phyloP scores from a whole-genome alignment of 2,329 filamentous ascomycete genomes.

The Paecilomyces sp. region DNA sequence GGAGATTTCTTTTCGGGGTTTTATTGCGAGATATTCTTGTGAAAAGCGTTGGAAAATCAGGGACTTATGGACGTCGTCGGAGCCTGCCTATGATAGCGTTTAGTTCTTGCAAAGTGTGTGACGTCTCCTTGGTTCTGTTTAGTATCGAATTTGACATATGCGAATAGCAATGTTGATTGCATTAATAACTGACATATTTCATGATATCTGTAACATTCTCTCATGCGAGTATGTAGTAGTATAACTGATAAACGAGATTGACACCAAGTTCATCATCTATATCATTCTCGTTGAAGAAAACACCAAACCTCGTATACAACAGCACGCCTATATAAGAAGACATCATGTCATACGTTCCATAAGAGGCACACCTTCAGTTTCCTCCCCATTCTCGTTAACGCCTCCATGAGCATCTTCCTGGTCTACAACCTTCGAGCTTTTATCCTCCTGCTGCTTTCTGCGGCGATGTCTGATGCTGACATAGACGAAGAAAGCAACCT shows the following conservation, averaged over 20 bases:
- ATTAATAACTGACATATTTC: too few species aligned
- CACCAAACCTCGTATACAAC: not conserved
- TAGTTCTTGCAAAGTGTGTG: too few species aligned
- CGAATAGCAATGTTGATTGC: too few species aligned
- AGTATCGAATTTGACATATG: too few species aligned
- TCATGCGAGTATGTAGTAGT: too few species aligned
- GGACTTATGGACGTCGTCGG: too few species aligned
- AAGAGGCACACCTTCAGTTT: constrained; percentile 5
- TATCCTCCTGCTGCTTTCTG: constrained; percentile 2
- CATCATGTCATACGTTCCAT: constrained; percentile 4
- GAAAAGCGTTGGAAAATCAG: not conserved
- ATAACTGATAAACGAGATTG: not conserved
- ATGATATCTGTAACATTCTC: too few species aligned
- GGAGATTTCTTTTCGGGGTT: not conserved
- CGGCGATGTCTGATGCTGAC: constrained; percentile 3
- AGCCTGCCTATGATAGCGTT: too few species aligned
- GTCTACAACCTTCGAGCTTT: constrained; percentile 1
- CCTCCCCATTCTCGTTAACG: constrained; percentile 4
- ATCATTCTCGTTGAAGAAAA: not conserved
- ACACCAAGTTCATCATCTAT: not conserved
- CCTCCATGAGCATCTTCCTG: constrained; percentile 4
- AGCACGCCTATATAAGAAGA: not conserved
- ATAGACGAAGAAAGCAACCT: constrained; percentile 4
- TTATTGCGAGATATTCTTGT: not conserved
- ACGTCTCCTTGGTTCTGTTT: too few species aligned